Conservation (phyloP, 2,329 filamentous ascomycete species). For the Pseudocercospora musae region DNA sequence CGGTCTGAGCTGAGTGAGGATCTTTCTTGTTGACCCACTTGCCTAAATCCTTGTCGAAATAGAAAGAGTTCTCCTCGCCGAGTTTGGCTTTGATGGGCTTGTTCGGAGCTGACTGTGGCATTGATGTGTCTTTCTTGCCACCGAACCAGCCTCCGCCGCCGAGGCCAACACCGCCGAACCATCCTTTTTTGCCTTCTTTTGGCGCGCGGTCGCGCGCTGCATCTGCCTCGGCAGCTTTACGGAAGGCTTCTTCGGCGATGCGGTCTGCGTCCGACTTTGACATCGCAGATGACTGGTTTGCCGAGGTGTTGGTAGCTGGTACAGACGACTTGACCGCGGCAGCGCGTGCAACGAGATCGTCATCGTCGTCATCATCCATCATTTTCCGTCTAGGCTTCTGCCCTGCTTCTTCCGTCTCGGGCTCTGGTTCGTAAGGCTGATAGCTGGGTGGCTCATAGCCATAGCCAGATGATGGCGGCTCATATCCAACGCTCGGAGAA, state of each 20-base stretch:
- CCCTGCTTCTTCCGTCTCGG: slow-evolving; percentile 49
- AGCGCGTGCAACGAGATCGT: slow-evolving; percentile 43
- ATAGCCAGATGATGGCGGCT: slow-evolving; percentile 46
- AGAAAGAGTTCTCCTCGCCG: slow-evolving; percentile 87
- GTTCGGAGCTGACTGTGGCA: slow-evolving; percentile 54
- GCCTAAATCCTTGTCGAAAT: slow-evolving; percentile 93
- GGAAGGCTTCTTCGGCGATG: slow-evolving; percentile 81
- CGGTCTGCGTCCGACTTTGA: slow-evolving; percentile 52
- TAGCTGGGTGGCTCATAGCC: slow-evolving; percentile 53
- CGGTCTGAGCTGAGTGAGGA: slow-evolving; percentile 54
- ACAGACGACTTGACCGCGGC: slow-evolving; percentile 44
- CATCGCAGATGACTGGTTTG: not conserved
- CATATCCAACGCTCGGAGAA: slow-evolving; percentile 54
- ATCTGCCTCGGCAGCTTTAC: slow-evolving; percentile 72
- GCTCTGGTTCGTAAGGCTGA: slow-evolving; percentile 50
- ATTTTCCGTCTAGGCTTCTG: slow-evolving; percentile 60
- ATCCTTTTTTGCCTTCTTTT: slow-evolving; percentile 39
- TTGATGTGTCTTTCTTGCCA: slow-evolving; percentile 56
- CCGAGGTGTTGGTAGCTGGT: slow-evolving; percentile 4
- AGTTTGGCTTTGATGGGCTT: slow-evolving; percentile 87
- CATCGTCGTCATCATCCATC: slow-evolving; percentile 76
- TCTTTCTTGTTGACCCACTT: slow-evolving; percentile 97
- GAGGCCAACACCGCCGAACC: slow-evolving; percentile 54
- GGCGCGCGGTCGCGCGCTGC: slow-evolving; percentile 59
- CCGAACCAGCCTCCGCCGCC: slow-evolving; percentile 75